These are phyloP conservation scores for Boletus subparvulus DNA, from an alignment of 768 basidiomycete genomes.

Conservation along the genomic window DNA sequence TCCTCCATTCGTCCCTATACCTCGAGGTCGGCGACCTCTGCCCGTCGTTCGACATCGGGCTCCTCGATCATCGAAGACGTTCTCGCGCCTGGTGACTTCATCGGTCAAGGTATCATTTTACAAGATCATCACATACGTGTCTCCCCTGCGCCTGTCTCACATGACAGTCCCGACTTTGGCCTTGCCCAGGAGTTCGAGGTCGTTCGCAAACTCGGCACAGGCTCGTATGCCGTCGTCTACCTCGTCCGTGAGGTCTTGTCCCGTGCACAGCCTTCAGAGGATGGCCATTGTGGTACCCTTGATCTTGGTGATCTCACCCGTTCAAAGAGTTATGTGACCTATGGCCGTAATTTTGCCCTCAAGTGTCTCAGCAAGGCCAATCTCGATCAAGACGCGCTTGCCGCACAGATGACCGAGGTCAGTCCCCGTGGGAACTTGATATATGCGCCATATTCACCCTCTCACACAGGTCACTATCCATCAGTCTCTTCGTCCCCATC, in stretches of 20 bases:
- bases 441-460: conserved; percentile 10
- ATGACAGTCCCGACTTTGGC: conserved; percentile 38
- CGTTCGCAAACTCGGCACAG: conserved; percentile 80
- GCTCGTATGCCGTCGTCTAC: conserved; percentile 93
- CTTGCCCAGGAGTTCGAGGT: conserved; percentile 78
- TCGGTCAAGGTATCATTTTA: conserved; percentile 65
- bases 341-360: conserved; percentile 88
- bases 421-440: conserved; percentile 17
- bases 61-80: conserved; percentile 48
- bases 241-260: conserved; percentile 73
- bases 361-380: conserved; percentile 96
- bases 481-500: conserved; percentile 84
- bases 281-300: conserved; percentile 54
- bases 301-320: conserved; percentile 46
- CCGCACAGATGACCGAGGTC: conserved; percentile 90
- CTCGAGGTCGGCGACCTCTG: conserved; percentile 36
- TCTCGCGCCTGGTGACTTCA: conserved; percentile 67
- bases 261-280: conserved; percentile 44
- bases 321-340: conserved; percentile 42
- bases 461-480: conserved; percentile 80
- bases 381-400: conserved; percentile 83
- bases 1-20: conserved; percentile 36
- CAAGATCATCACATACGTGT: conserved; percentile 67
- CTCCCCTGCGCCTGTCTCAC: conserved; percentile 41
- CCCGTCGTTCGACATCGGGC: conserved; percentile 28